phyloP scores from a whole-genome alignment of 352 stramenopile species.

The Aphanomyces cochlioides region DNA sequence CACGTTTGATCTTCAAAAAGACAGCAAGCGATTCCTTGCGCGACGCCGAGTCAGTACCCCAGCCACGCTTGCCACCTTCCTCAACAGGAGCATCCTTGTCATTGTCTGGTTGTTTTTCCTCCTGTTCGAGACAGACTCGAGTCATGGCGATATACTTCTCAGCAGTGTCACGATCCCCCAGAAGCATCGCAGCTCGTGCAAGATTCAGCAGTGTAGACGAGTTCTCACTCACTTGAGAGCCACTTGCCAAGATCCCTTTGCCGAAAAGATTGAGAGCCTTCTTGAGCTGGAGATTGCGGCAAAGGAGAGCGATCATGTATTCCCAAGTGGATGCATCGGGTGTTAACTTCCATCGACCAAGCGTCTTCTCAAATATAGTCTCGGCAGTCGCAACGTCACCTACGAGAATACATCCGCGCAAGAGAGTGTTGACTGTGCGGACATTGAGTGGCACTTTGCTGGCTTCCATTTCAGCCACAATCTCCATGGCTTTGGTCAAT shows the following conservation, averaged over 20 bases:
- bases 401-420: slow-evolving; percentile 30
- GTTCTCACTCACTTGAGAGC: slow-evolving; percentile 16
- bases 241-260: slow-evolving; percentile 8
- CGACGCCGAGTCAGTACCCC: slow-evolving; percentile 10
- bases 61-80: slow-evolving; percentile 22
- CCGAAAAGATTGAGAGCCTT: slow-evolving; percentile 30
- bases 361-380: slow-evolving; percentile 26
- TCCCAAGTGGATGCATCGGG: slow-evolving; percentile 34
- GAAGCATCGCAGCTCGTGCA: slow-evolving; percentile 20
- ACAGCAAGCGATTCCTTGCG: slow-evolving; percentile 25
- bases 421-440: slow-evolving; percentile 34
- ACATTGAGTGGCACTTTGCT: slow-evolving; percentile 26
- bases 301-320: slow-evolving; percentile 30
- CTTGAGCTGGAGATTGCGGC: slow-evolving; percentile 30
- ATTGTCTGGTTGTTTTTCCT: background rate
- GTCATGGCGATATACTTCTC: slow-evolving; percentile 30
- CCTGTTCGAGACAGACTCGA: background rate
- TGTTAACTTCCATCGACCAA: slow-evolving; percentile 27
- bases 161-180: slow-evolving; percentile 21
- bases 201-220: slow-evolving; percentile 22
- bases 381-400: slow-evolving; percentile 19
- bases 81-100: background rate
- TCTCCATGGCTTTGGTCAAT: slow-evolving; percentile 15
- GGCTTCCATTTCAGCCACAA: slow-evolving; percentile 28
- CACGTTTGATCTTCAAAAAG: slow-evolving; percentile 18